These are phyloP conservation scores for Botrytis byssoidea DNA, from an alignment of 2,329 filamentous ascomycete species.

Conservation along the genomic window DNA sequence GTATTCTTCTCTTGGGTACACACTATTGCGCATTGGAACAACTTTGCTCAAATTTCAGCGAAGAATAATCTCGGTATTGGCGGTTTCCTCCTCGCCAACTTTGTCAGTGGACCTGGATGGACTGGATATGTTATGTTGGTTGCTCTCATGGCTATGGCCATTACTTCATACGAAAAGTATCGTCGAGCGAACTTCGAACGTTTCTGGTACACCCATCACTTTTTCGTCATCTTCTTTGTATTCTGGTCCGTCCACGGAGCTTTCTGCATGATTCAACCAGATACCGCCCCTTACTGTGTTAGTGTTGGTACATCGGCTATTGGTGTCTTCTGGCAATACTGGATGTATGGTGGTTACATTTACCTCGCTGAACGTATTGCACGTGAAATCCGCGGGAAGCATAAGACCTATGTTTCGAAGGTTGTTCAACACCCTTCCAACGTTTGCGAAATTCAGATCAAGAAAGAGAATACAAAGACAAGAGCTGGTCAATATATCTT, in stretches of 20 bases:
- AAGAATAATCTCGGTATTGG: slow-evolving; percentile 75
- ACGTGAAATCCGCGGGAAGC: slow-evolving; percentile 73
- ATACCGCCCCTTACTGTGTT: slow-evolving; percentile 74
- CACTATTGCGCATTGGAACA: slow-evolving; percentile 84
- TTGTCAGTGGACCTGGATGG: slow-evolving; percentile 79
- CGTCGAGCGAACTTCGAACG: slow-evolving; percentile 81
- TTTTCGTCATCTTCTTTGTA: slow-evolving; percentile 84
- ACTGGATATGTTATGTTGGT: slow-evolving; percentile 82
- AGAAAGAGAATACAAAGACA: slow-evolving; percentile 83
- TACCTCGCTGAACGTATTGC: slow-evolving; percentile 79
- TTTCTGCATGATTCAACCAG: slow-evolving; percentile 88
- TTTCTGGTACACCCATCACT: slow-evolving; percentile 88
- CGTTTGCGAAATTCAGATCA: slow-evolving; percentile 88
- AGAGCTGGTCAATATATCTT: slow-evolving; percentile 85
- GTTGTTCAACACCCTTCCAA: slow-evolving; percentile 87
- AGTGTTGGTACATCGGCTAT: slow-evolving; percentile 63
- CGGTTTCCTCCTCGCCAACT: slow-evolving; percentile 74
- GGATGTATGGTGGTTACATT: slow-evolving; percentile 78
- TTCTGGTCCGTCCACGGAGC: slow-evolving; percentile 90
- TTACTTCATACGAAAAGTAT: slow-evolving; percentile 75
- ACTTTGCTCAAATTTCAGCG: slow-evolving; percentile 73
- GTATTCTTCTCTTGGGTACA: slow-evolving; percentile 87
- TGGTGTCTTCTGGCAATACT: slow-evolving; percentile 87
- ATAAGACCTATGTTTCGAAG: slow-evolving; percentile 85
- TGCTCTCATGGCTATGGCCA: slow-evolving; percentile 73